Conservation (phyloP, 306 rosid genomes). For the Morella rubra region DNA sequence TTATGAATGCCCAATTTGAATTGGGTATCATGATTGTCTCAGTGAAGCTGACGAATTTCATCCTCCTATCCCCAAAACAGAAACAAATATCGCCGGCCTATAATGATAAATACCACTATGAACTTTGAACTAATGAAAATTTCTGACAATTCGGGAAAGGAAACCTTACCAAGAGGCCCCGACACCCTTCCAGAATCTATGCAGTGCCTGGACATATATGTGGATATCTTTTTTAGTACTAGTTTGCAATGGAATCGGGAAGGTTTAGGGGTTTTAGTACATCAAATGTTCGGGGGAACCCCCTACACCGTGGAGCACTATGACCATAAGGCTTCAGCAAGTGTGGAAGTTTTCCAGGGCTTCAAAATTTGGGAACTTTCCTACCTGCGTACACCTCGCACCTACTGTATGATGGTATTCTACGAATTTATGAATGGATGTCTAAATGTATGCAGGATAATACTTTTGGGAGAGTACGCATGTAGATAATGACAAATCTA, state of each 20-base stretch:
- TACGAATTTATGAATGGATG: not conserved
- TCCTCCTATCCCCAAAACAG: not conserved
- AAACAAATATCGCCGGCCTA: not conserved
- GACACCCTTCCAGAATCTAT: not conserved
- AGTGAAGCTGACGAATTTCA: not conserved
- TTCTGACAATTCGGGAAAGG: not conserved
- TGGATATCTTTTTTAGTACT: too few species aligned
- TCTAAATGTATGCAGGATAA: constrained; percentile 14
- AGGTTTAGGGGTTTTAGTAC: not conserved
- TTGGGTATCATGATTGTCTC: not conserved
- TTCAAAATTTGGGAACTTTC: not conserved
- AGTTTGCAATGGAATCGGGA: not conserved
- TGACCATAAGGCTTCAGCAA: not conserved
- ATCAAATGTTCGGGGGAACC: not conserved
- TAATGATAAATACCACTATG: not conserved
- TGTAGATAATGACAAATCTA: constrained; percentile 10
- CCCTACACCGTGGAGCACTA: not conserved
- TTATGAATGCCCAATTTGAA: not conserved
- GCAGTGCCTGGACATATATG: not conserved
- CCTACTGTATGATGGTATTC: not conserved
- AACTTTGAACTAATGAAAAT: not conserved
- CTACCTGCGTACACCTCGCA: too few species aligned
- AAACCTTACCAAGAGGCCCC: not conserved
- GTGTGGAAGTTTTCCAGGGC: not conserved
- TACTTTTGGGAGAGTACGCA: constrained; percentile 6